These are phyloP conservation scores for Leucosporidium yakuticum DNA, from an alignment of 768 basidiomycete species.

Conservation along the genomic window DNA sequence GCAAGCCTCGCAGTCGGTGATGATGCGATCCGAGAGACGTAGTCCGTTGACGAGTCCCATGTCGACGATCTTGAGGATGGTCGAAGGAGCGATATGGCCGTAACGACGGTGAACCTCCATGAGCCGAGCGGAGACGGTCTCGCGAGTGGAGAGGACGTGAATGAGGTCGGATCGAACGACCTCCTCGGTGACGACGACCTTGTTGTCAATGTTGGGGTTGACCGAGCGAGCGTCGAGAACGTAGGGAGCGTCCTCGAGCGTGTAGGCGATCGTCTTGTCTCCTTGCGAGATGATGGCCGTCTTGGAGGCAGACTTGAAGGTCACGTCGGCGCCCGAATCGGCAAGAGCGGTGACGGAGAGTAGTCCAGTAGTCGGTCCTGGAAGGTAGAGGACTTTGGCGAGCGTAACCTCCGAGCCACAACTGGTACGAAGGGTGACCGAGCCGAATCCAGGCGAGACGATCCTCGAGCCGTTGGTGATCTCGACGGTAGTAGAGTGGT, in stretches of 20 bases:
- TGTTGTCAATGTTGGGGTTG: not conserved
- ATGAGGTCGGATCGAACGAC: not conserved
- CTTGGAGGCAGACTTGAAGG: not conserved
- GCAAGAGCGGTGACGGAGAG: constrained; percentile 1
- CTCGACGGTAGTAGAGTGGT: too few relatives aligned
- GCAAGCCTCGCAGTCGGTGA: constrained; percentile 7
- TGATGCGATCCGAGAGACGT: not conserved
- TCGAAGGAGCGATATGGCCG: constrained; percentile 1
- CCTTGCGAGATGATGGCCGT: not conserved
- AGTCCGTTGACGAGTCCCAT: not conserved
- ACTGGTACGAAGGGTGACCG: too few relatives aligned
- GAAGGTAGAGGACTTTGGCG: not conserved
- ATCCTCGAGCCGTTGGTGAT: too few relatives aligned
- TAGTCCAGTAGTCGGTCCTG: constrained; percentile 1
- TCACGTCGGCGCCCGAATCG: not conserved
- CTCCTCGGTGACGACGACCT: not conserved
- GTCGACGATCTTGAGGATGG: not conserved
- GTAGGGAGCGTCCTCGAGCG: not conserved
- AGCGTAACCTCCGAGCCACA: not conserved
- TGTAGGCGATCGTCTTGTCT: not conserved
- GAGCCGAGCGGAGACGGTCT: not conserved
- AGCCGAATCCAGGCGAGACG: too few relatives aligned
- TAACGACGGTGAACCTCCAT: constrained; percentile 3
- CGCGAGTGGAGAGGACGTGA: not conserved
- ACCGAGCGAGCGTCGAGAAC: not conserved